Base-by-base conservation (phyloP, 495 filamentous ascomycete genomes). In the Talaromyces thailandensis region DNA sequence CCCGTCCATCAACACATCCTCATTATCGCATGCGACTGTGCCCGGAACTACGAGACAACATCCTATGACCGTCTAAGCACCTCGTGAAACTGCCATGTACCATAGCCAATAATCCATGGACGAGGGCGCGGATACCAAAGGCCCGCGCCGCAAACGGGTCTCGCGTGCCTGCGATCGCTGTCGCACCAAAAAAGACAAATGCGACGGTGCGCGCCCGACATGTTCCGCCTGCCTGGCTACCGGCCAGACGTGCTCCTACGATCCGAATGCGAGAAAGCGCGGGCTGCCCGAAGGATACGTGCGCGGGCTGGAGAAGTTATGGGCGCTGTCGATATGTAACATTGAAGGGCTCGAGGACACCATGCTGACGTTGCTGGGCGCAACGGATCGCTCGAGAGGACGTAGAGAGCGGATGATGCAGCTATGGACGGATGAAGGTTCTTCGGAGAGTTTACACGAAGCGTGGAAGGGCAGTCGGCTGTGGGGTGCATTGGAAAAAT, bases 161-260 rank as follows among this genome's bases (percentile, higher is more conserved):
- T 88, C 87, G 5, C 76, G 85, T 65, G 87, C 87, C 57, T 90
- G 87, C 72, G 86, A 90, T 67, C 84, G 86, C 59, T 90, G 87
- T 71, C 84, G 86, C 60, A 82, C 80, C 26, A 84, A 83, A 62
- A 83, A 87, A 65, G 86, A 88, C 66, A 88, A 86, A 73, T 90
- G 87, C 65, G 87, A 90, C 66, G 87, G 87, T 0, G 74, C 76
- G 24, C 85, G 83, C 66, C 86, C 88, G 25, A 70, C 76, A 25
- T 90, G 87, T 67, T 82, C 79, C 35, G 86, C 86, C 35, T 92
- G 88, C 69, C 76, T 77, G 32, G 78, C 82, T 9, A 81, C 85
- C 31, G 80, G 77, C 37, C 79, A 86, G 43, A 67, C 75, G 12
- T 92, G 88, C 68, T 84, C 86, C 4, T 92, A 90, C 71, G 81